phyloP scores from a whole-genome alignment of 2,329 filamentous ascomycete genomes.

The Talaromyces sp. region DNA sequence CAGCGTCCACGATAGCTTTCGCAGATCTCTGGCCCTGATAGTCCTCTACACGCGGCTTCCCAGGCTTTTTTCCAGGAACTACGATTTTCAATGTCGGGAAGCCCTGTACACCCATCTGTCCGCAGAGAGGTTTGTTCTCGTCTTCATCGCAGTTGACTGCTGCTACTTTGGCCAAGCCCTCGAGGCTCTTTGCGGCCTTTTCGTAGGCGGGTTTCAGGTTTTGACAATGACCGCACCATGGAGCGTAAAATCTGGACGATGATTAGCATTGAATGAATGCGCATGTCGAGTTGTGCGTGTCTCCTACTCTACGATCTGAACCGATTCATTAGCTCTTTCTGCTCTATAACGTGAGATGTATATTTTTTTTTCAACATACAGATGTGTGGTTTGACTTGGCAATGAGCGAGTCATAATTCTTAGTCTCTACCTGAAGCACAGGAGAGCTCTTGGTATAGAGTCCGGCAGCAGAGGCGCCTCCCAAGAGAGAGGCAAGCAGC shows the following conservation, averaged over 20 bases:
- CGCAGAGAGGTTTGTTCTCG: constrained; percentile 81
- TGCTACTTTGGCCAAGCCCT: constrained; percentile 90
- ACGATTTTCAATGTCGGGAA: constrained; percentile 97
- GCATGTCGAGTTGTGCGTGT: constrained; percentile 12
- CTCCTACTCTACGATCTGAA: constrained; percentile 51
- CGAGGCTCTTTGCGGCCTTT: constrained; percentile 82
- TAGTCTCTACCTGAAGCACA: constrained; percentile 75
- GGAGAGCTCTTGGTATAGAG: constrained; percentile 84
- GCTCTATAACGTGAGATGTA: background rate
- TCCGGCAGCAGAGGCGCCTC: constrained; percentile 62
- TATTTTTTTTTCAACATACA: constrained; percentile 49
- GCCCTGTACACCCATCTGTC: constrained; percentile 79
- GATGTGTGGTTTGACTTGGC: constrained; percentile 87
- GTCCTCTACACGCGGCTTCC: constrained; percentile 79
- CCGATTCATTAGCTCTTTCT: constrained; percentile 16
- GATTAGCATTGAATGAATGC: constrained; percentile 19
- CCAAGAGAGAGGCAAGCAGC: constrained; percentile 59
- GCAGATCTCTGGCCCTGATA: constrained; percentile 80
- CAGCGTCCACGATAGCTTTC: constrained; percentile 81
- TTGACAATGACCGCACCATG: constrained; percentile 96
- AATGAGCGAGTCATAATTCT: constrained; percentile 77
- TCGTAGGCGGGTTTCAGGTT: constrained; percentile 95
- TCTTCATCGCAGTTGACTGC: constrained; percentile 95
- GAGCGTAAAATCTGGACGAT: constrained; percentile 81
- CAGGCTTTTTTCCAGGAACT: constrained; percentile 73